phyloP scores from a whole-genome alignment of 2,329 filamentous ascomycete genomes.

The Ophiostoma pallidulum region DNA sequence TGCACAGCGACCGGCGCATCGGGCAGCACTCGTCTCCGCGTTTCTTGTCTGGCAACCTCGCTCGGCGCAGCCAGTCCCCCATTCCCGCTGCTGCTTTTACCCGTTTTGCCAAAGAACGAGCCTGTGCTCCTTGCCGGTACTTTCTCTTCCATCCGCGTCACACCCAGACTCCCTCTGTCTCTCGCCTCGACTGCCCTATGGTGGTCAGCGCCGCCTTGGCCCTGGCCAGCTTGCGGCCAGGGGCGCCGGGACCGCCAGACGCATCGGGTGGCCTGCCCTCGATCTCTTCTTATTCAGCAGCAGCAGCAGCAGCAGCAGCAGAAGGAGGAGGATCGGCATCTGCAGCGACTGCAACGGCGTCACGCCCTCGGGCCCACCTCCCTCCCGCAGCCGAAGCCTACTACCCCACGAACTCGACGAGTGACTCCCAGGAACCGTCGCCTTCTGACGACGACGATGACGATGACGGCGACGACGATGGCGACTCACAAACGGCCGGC shows the following conservation, averaged over 20 bases:
- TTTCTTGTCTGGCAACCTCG: too few species aligned
- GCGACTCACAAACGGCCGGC: background rate
- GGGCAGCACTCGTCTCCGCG: too few species aligned
- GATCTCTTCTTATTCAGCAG: too few species aligned
- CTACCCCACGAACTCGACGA: constrained; percentile 1
- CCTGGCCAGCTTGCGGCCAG: constrained; percentile 11
- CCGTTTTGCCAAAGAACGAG: too few species aligned
- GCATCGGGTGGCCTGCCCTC: too few species aligned
- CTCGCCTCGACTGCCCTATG: background rate
- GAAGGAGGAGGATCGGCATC: background rate
- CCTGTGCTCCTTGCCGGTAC: background rate
- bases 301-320: background rate
- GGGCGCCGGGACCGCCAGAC: constrained; percentile 3
- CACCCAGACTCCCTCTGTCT: background rate
- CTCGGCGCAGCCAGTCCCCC: too few species aligned
- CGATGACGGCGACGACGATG: background rate
- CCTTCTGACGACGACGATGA: constrained; percentile 9
- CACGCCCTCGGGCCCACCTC: background rate
- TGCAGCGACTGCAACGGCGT: background rate
- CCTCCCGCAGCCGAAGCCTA: constrained; percentile 3
- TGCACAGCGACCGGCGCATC: too few species aligned
- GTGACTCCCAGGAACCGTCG: constrained; percentile 9
- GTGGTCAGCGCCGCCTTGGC: constrained; percentile 6
- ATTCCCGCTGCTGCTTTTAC: too few species aligned
- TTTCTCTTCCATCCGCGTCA: background rate